Conservation (phyloP, 306 rosid species). For the Cajanus cajan region DNA sequence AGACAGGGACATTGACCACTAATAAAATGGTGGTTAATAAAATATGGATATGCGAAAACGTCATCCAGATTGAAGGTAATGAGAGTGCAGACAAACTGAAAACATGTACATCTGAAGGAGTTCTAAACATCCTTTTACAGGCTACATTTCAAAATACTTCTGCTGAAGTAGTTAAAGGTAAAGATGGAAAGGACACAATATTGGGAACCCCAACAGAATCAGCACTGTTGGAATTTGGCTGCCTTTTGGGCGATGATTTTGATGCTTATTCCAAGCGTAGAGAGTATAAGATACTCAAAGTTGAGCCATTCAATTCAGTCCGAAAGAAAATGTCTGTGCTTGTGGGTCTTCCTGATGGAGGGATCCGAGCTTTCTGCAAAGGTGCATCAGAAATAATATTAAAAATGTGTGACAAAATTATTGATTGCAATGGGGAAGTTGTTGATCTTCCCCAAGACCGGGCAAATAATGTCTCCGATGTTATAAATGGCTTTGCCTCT, state of each 20-base stretch:
- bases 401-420: constrained; percentile 60
- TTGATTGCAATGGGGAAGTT: constrained; percentile 61
- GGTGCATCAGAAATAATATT: constrained; percentile 95
- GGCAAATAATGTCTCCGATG: constrained; percentile 40
- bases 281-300: constrained; percentile 56
- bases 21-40: constrained; percentile 83
- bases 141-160: constrained; percentile 82
- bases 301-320: constrained; percentile 91
- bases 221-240: constrained; percentile 75
- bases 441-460: constrained; percentile 54
- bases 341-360: constrained; percentile 63
- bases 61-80: constrained; percentile 43
- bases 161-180: constrained; percentile 67
- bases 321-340: constrained; percentile 95
- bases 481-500: constrained; percentile 73
- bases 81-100: constrained; percentile 49
- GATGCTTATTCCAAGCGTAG: constrained; percentile 46
- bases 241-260: constrained; percentile 72
- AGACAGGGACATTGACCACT: constrained; percentile 93
- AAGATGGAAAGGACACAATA: constrained; percentile 60
- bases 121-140: constrained; percentile 54
- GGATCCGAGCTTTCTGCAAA: constrained; percentile 77
- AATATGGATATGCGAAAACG: constrained; percentile 62
- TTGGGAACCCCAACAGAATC: constrained; percentile 94
- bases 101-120: constrained; percentile 54